Percentiles rank a stretch among this genome's conserved stretches.
Conservation (phyloP, 2,329 filamentous ascomycete species). For the Pseudocercospora pini-densiflorae region DNA sequence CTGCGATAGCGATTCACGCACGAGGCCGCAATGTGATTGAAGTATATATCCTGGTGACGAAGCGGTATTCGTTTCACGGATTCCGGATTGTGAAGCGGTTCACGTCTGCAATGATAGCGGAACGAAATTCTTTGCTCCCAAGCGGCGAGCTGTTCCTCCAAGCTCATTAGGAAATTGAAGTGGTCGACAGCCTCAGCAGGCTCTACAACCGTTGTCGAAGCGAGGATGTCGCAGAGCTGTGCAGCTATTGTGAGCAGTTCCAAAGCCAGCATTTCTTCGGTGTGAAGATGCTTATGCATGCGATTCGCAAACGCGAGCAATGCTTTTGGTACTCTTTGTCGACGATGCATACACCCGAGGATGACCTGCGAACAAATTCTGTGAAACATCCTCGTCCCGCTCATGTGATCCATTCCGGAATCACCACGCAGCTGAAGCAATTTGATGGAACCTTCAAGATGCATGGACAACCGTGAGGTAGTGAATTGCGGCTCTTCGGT, state of each 20-base stretch:
- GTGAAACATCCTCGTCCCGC: constrained; percentile 13
- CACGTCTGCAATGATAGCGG: neutral
- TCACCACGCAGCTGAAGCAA: constrained; percentile 16
- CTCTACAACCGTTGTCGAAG: constrained; percentile 1
- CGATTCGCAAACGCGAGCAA: neutral
- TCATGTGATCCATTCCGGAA: constrained; percentile 2
- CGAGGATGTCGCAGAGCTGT: constrained; percentile 8
- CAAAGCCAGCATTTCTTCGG: constrained; percentile 11
- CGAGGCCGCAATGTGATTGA: constrained; percentile 18
- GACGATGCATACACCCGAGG: neutral
- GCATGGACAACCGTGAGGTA: constrained; percentile 3
- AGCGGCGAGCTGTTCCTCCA: constrained; percentile 12
- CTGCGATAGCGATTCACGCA: constrained; percentile 14
- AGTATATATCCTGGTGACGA: constrained; percentile 13
- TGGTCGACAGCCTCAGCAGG: neutral
- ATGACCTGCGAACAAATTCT: constrained; percentile 8
- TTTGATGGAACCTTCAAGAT: constrained; percentile 14
- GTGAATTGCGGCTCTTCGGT: neutral
- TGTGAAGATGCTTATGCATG: constrained; percentile 9
- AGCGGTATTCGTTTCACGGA: constrained; percentile 8
- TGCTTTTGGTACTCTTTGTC: neutral
- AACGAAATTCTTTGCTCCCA: constrained; percentile 12
- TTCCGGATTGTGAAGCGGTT: constrained; percentile 1
- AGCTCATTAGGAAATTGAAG: neutral
- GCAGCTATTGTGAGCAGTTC: constrained; percentile 11